phyloP scores from a whole-genome alignment of 169 alveolate genomes.

The Plasmodium blacklocki region DNA sequence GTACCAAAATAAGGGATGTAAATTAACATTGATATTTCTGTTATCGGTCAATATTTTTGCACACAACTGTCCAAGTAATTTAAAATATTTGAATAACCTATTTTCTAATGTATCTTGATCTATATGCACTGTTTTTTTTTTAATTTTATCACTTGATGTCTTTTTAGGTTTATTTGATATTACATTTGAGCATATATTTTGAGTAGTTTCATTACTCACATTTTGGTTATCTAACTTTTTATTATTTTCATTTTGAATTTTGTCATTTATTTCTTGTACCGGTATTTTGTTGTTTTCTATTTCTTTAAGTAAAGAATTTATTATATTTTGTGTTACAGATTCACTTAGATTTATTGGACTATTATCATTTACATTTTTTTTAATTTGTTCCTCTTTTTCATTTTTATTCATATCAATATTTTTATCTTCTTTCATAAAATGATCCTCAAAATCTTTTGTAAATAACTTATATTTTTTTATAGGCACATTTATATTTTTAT shows the following conservation, averaged over 20 bases:
- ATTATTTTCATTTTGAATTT: constrained; percentile 2
- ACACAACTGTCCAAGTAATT: constrained; percentile 82
- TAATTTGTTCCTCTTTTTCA: not conserved
- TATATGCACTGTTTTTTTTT: constrained; percentile 1
- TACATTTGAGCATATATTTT: not conserved
- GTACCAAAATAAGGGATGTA: constrained; percentile 85
- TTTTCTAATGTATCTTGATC: constrained; percentile 72
- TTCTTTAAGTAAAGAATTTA: constrained; percentile 43
- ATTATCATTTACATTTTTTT: constrained; percentile 8
- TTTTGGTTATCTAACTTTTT: constrained; percentile 15
- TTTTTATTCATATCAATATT: constrained; percentile 30
- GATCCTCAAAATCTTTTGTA: constrained; percentile 76
- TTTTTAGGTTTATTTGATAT: constrained; percentile 1
- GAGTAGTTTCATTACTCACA: not conserved
- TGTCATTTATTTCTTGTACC: not conserved
- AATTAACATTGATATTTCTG: constrained; percentile 68
- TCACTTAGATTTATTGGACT: constrained; percentile 4
- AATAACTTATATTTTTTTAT: constrained; percentile 63
- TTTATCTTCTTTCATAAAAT: constrained; percentile 65
- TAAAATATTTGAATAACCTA: constrained; percentile 77
- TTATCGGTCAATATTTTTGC: constrained; percentile 81
- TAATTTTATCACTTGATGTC: constrained; percentile 19
- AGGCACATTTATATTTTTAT: constrained; percentile 18
- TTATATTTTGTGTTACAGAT: constrained; percentile 47
- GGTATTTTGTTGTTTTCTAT: constrained; percentile 47